Conservation (phyloP, 2,329 filamentous ascomycete species). For the Xylariaceae sp. region DNA sequence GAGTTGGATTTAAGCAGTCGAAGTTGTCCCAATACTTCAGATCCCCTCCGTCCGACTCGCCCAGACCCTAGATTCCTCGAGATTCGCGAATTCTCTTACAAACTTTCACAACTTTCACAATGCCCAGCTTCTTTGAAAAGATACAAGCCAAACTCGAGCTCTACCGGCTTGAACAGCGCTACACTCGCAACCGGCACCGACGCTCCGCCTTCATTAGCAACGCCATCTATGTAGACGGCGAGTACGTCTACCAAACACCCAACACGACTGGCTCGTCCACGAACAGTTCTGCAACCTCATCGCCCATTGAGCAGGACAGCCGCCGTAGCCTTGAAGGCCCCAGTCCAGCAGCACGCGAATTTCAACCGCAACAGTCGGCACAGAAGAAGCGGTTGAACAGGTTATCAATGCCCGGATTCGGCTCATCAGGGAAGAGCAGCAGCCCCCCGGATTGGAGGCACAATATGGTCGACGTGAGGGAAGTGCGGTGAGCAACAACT, state of each 20-base stretch:
- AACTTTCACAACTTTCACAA: too few relatives aligned
- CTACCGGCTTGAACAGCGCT: slow-evolving; percentile 92
- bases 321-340: slow-evolving; percentile 35
- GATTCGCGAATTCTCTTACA: neutral
- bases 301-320: slow-evolving; percentile 23
- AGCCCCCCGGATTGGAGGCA: slow-evolving; percentile 45
- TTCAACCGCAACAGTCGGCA: slow-evolving; percentile 38
- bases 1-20: neutral
- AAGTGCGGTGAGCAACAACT: slow-evolving; percentile 19
- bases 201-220: slow-evolving; percentile 88
- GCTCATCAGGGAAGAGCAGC: slow-evolving; percentile 41
- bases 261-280: slow-evolving; percentile 60
- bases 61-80: neutral
- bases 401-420: slow-evolving; percentile 59
- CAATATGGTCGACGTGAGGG: slow-evolving; percentile 23
- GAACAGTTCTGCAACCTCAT: slow-evolving; percentile 40
- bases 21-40: neutral
- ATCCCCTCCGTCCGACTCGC: neutral
- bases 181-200: slow-evolving; percentile 83
- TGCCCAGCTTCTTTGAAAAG: slow-evolving; percentile 58
- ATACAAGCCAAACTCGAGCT: slow-evolving; percentile 78
- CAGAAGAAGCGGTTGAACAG: slow-evolving; percentile 53
- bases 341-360: slow-evolving; percentile 29
- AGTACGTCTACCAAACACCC: slow-evolving; percentile 81
- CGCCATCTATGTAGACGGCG: slow-evolving; percentile 91